Evolutionary conservation across 768 basidiomycete genomes (phyloP), one percentile per base, ranked within the genome.

Genomic region (Russula griseocarnosa): DNA sequence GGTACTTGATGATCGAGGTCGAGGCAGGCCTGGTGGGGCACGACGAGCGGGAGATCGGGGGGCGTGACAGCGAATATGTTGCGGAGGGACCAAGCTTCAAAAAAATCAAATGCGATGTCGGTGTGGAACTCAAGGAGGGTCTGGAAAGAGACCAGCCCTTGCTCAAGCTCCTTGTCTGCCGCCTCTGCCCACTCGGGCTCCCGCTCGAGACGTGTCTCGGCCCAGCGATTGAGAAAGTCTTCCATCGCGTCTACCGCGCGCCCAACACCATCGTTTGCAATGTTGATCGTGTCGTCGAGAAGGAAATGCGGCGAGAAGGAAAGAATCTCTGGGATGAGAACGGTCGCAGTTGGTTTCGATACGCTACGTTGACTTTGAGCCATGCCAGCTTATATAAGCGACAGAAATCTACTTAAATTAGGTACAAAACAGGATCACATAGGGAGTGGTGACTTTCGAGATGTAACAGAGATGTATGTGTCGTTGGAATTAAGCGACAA

Each of bases 71-170:
- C 83, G 70, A 96, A 96, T 61, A 94, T 88, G 74, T 96, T 97
- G 47, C 92, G 79, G 70, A 94, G 73, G 13, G 85, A 86, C 93
- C 94, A 96, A 0, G 86, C 87, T 75, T 94, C 93, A 69, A 97
- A 91, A 71, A 88, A 90, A 73, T 97, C 94, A 64, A 95, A 92
- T 0, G 93, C 94, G 51, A 92, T 82, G 71, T 97, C 94, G 50
- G 90, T 87, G 68, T 94, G 93, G 60, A 85, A 85, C 71, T 94
- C 91, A 16, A 97, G 80, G 50, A 95, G 80, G 0, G 94, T 94
- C 73, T 95, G 91, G 67, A 96, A 92, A 26, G 90, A 82, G 55
- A 92, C 87, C 1, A 94, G 75, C 2, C 92, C 93, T 75, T 92
- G 85, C 68, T 88, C 86, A 24, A 89, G 80, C 65, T 90, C 88